Percentiles rank a stretch among this genome's conserved stretches.
These are phyloP conservation scores for Blastomyces percursus DNA, from an alignment of 2,329 filamentous ascomycete genomes.

Conservation along the genomic window DNA sequence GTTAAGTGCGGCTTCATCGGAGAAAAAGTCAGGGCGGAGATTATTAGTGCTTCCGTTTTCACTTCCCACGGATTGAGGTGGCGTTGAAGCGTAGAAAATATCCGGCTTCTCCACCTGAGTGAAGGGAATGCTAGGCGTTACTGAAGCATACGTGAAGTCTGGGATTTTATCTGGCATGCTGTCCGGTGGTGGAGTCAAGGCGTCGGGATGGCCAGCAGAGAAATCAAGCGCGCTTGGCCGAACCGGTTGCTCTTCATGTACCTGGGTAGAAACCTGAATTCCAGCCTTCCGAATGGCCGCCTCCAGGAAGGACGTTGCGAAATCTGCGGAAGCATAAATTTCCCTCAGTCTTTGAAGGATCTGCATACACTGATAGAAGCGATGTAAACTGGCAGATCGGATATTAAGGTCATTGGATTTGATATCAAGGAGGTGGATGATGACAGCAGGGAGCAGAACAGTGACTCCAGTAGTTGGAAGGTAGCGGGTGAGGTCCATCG, in stretches of 20 bases:
- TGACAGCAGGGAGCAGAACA: slow-evolving; percentile 81
- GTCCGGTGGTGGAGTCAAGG: slow-evolving; percentile 34
- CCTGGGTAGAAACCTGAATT: slow-evolving; percentile 53
- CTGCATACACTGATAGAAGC: slow-evolving; percentile 85
- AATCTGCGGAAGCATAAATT: slow-evolving; percentile 88
- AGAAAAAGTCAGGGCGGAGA: slow-evolving; percentile 7
- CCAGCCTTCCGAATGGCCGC: slow-evolving; percentile 79
- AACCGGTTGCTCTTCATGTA: slow-evolving; percentile 12
- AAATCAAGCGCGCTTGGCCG: slow-evolving; percentile 8
- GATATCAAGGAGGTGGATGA: slow-evolving; percentile 86
- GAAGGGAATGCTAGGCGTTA: slow-evolving; percentile 12
- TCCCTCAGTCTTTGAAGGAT: slow-evolving; percentile 80
- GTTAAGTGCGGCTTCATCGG: background rate
- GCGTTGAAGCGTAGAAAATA: slow-evolving; percentile 29
- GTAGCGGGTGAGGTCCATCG: slow-evolving; percentile 61
- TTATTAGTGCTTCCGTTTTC: slow-evolving; percentile 27
- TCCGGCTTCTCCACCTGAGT: slow-evolving; percentile 17
- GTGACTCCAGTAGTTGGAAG: slow-evolving; percentile 85
- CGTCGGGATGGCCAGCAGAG: slow-evolving; percentile 19
- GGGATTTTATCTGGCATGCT: slow-evolving; percentile 31
- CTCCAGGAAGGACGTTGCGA: slow-evolving; percentile 89
- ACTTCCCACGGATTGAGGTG: slow-evolving; percentile 33
- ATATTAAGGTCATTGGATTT: slow-evolving; percentile 66
- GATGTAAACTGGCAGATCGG: slow-evolving; percentile 60
- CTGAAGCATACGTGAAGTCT: slow-evolving; percentile 25